Base-by-base conservation (phyloP, 306 rosid species). In the Prinsepia uniflora region DNA sequence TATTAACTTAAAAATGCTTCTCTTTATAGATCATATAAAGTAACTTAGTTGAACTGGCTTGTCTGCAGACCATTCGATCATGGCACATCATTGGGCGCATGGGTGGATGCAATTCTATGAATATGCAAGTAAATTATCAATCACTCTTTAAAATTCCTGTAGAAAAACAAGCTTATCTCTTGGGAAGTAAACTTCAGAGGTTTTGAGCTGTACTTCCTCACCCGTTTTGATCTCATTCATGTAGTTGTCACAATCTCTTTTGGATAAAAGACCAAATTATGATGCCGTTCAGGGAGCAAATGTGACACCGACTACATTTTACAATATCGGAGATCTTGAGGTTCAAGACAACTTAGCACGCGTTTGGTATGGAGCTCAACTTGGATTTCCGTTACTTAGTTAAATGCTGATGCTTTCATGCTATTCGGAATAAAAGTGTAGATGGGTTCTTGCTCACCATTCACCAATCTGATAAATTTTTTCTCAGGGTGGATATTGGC, bases 41-140 rank as follows among this genome's bases (percentile, higher is more conserved):
- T 76, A 62, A 71, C 49, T 55, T 63, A 43, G 30, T 45, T 79
- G 80, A 69, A 72, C 68, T 81, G 75, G 64, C 18, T 76, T 63
- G 65, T 77, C 36, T 62, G 39, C 76, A 90, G 98, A 56, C 89
- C 49, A 79, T 93, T 60, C 88, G 98, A 74, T 84, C 96, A 13
- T 90, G 98, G 98, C 90, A 93, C 79, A 86, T 93, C 45, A 42
- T 93, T 43, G 97, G 92, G 59, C 96, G 96, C 43, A 90, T 93
- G 63, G 96, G 98, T 40, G 98, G 97, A 81, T 88, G 93, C 86
- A 90, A 93, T 84, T 78, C 98, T 69, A 84, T 88, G 97, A 90
- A 93, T 76, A 93, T 93, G 97, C 97, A 93, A 78, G 98, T 90
- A 79, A 76, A 76, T 42, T 75, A 76, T 52, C 63, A 57, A 68